Base-by-base conservation (phyloP, 2,329 filamentous ascomycete genomes). In the Pochonia chlamydosporia region DNA sequence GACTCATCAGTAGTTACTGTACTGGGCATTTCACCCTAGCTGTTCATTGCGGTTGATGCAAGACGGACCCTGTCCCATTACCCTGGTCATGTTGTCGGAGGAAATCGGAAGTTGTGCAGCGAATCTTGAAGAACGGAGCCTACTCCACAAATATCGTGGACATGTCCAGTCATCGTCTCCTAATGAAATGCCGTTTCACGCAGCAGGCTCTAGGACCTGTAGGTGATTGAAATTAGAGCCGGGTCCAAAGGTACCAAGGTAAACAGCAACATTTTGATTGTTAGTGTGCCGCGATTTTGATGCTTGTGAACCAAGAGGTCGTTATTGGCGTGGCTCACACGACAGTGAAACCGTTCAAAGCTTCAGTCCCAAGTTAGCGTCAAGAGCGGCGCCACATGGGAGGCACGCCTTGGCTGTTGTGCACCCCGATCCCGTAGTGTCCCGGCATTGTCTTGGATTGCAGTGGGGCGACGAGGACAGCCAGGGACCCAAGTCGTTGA, bases 311-410 rank as follows among this genome's bases (percentile, higher is more conserved):
- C n/a, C n/a, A n/a, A n/a, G n/a, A n/a, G n/a, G n/a, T n/a, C n/a
- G n/a, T n/a, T n/a, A n/a, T n/a, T n/a, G n/a, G n/a, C n/a, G n/a
- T n/a, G n/a, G n/a, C 35, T 39, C 43, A 40, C 43, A 35, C 43
- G 35, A 46, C 43, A 46, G 24, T 33, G n/a, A 39, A 13, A 39
- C 31, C 20, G 31, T 35, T 16, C 31, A 35, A 35, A 39, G 18
- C 35, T 18, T n/a, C 35, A 23, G 14, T 35, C 31, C 37, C n/a
- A 40, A 28, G 24, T 28, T 16, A n/a, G n/a, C 8, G 25, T 31
- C 26, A 35, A 44, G 21, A 43, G 18, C 26, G 26, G 40, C 16
- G 41, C 41, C 44, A 46, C 44, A 41, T 36, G 44, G 25, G 35
- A 46, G 23, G 44, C 28, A 21, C 36, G 44, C 13, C 44, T 47